phyloP scores from a whole-genome alignment of 176 grass and related monocot species.

The Alloteropsis semialata region DNA sequence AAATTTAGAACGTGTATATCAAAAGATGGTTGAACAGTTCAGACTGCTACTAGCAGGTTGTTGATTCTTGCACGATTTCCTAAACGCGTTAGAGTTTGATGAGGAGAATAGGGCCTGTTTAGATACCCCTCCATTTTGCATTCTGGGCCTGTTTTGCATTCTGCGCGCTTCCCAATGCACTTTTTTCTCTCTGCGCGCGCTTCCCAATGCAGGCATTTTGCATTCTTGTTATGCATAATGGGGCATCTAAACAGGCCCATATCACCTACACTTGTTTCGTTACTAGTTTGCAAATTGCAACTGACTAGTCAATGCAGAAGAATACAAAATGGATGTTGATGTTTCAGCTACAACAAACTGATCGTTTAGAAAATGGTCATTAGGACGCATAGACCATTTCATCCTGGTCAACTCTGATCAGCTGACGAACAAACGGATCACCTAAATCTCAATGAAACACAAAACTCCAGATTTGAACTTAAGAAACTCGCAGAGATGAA shows the following conservation, averaged over 20 bases:
- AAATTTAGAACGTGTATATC: background rate
- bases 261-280: background rate
- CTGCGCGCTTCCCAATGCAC: too few species aligned
- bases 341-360: background rate
- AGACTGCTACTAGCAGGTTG: background rate
- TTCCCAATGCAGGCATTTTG: too few species aligned
- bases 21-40: background rate
- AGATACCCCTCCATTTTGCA: too few species aligned
- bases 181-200: too few species aligned
- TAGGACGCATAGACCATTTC: too few species aligned
- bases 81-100: background rate
- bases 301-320: conserved; percentile 13
- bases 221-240: too few species aligned
- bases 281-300: too few species aligned
- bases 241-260: too few species aligned
- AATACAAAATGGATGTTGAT: background rate
- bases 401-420: background rate
- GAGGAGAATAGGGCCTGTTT: too few species aligned
- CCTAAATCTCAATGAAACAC: background rate
- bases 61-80: background rate
- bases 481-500: background rate
- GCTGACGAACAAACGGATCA: background rate
- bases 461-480: background rate
- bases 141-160: too few species aligned
- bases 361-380: background rate